Evolutionary conservation across 257 asterid species (phyloP), one percentile per base, ranked within the genome.

Genomic region (Rehmannia glutinosa): DNA sequence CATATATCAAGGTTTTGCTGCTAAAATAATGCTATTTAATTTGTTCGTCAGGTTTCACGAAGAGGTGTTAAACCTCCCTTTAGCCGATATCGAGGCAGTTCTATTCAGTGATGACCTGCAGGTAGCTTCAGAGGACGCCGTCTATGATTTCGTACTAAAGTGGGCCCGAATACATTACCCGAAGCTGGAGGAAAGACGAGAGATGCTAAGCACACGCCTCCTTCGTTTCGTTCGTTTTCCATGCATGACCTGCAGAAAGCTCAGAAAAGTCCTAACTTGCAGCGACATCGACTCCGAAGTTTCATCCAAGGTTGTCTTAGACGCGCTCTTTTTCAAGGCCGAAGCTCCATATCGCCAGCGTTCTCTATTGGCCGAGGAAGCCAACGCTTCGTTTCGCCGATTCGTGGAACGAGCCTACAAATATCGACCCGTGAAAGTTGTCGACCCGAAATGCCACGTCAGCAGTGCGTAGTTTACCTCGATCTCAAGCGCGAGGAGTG

Each of bases 401-500:
- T 90, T 70, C 17, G 88, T 80, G 32, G 95, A 84, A 73, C 78
- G 98, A 15, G 84, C 95, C 1, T 92, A 89, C 83, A 90, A 83
- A 65, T 92, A 86, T 53, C 81, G 93, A 33, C 95, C 97, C 0
- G 84, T 92, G 20, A 92, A 90, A 70, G 88, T 84, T 43, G 80
- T 92, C 17, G 95, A 87, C 86, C 90, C 4, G 89, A 86, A 28
- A 47, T 36, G n/a, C 98, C 98, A 28, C 79, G 72, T 47, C 85
- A 77, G n/a, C 93, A 87, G 66, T 92, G 97, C 12, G 43, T 90
- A 11, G 89, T 90, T 9, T 92, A 90, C 77, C 83, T 92, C 3
- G 96, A 92, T 77, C 83, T 92, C 4, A 90, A 81, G 56, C 75
- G 89, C 9, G 95, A 82, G 30, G 97, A 92, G 64, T 90, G 96